Evolutionary conservation across 306 rosid species (phyloP).

Genomic region (Pueraria montana): DNA sequence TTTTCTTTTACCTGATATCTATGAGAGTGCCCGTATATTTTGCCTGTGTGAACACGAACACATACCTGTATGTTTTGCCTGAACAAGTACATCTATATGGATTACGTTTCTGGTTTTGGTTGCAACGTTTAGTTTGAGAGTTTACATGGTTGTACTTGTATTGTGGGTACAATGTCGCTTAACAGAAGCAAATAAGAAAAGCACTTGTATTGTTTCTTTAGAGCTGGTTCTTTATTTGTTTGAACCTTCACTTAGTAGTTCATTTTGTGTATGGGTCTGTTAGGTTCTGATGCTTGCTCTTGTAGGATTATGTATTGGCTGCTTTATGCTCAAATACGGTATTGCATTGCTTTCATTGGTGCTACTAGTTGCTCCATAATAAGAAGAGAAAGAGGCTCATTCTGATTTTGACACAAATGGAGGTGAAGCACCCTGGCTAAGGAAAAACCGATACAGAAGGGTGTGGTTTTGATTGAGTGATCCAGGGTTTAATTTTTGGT

Average conservation of each 20-base stretch:
- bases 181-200: background rate
- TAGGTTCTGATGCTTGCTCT: conserved; percentile 80
- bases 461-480: background rate
- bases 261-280: conserved; percentile 62
- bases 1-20: background rate
- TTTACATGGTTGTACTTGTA: background rate
- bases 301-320: conserved; percentile 61
- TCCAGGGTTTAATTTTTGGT: background rate
- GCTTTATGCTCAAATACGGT: too few relatives aligned
- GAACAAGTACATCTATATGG: background rate
- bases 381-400: too few relatives aligned
- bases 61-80: background rate
- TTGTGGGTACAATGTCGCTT: background rate
- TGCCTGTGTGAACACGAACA: background rate
- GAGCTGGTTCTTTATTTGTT: conserved; percentile 39
- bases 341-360: too few relatives aligned
- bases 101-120: background rate
- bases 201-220: conserved; percentile 27
- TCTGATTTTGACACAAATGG: background rate
- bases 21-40: background rate
- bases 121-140: background rate
- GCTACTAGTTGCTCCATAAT: too few relatives aligned
- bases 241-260: conserved; percentile 31
- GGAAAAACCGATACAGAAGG: background rate
- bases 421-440: background rate